phyloP scores from a whole-genome alignment of 2,329 filamentous ascomycete genomes.

The Fusarium subglutinans region DNA sequence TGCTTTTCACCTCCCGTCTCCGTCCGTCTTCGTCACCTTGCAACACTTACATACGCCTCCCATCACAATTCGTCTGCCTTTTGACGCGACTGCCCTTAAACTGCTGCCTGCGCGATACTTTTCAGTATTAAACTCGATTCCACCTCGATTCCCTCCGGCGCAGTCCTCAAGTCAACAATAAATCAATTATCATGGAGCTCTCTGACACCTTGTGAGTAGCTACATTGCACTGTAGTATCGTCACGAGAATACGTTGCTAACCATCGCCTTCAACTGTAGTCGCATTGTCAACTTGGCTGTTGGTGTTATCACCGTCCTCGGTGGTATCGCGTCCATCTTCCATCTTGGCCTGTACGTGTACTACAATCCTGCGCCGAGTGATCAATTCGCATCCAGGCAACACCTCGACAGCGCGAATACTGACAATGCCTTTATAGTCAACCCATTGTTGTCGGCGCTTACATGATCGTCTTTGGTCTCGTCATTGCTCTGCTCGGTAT shows the following conservation, averaged over 20 bases:
- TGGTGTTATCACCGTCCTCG: conserved; percentile 86
- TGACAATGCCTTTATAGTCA: conserved; percentile 36
- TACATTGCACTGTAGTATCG: background rate
- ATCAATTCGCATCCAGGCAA: background rate
- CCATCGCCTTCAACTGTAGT: conserved; percentile 60
- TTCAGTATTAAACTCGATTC: conserved; percentile 13
- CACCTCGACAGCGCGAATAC: background rate
- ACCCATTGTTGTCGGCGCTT: conserved; percentile 79
- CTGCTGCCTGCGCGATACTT: conserved; percentile 36
- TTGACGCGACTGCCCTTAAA: conserved; percentile 25
- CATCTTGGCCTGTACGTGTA: conserved; percentile 63
- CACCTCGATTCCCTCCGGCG: conserved; percentile 15
- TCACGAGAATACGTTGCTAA: conserved; percentile 47
- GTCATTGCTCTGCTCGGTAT: conserved; percentile 73
- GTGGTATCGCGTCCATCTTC: conserved; percentile 81
- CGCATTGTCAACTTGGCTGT: conserved; percentile 94
- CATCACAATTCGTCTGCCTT: conserved; percentile 35
- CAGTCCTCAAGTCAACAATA: background rate
- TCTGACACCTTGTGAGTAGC: conserved; percentile 85
- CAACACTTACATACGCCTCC: background rate
- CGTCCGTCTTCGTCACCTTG: conserved; percentile 24
- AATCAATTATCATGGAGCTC: conserved; percentile 76
- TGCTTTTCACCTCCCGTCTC: conserved; percentile 36
- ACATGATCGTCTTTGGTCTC: conserved; percentile 91
- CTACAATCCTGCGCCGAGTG: background rate